Evolutionary conservation across 768 basidiomycete genomes (phyloP).

Genomic region (Mycena venus): DNA sequence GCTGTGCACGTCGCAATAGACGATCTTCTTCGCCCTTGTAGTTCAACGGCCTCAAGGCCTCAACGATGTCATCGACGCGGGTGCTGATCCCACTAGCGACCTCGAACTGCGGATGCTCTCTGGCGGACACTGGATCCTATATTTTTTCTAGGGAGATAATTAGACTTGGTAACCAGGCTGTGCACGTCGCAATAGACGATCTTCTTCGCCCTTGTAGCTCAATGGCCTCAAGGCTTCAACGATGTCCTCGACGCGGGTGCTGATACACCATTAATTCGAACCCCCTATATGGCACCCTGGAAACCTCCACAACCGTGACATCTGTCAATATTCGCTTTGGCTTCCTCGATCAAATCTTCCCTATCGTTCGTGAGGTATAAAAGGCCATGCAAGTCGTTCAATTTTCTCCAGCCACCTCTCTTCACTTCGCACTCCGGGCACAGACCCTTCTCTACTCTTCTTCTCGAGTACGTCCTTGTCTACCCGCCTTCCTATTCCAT

Average conservation of each 20-base stretch:
- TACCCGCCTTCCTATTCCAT: not conserved
- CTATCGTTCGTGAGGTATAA: slow-evolving; percentile 14
- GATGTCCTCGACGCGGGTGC: slow-evolving; percentile 4
- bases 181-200: slow-evolving; percentile 25
- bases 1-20: slow-evolving; percentile 28
- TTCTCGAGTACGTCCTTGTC: slow-evolving; percentile 13
- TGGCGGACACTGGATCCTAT: no score
- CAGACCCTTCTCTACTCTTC: slow-evolving; percentile 25
- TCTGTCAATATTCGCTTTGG: not conserved
- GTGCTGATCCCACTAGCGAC: no score
- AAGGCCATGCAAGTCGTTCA: slow-evolving; percentile 2
- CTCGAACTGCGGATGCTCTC: no score
- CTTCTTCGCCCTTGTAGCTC: not conserved
- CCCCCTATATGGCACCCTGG: not conserved
- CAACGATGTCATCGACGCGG: not conserved
- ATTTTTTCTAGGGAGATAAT: not conserved
- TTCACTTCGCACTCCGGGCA: slow-evolving; percentile 26
- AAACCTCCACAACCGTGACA: slow-evolving; percentile 15
- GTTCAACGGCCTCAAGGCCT: not conserved
- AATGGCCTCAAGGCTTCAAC: not conserved
- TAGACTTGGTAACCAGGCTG: not conserved
- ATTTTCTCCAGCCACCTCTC: slow-evolving; percentile 29
- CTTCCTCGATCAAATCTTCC: not conserved
- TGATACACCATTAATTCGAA: not conserved
- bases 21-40: not conserved